These are phyloP conservation scores for Ustilago shanxiensis DNA, from an alignment of 1,284 basidiomycete species.

Conservation along the genomic window DNA sequence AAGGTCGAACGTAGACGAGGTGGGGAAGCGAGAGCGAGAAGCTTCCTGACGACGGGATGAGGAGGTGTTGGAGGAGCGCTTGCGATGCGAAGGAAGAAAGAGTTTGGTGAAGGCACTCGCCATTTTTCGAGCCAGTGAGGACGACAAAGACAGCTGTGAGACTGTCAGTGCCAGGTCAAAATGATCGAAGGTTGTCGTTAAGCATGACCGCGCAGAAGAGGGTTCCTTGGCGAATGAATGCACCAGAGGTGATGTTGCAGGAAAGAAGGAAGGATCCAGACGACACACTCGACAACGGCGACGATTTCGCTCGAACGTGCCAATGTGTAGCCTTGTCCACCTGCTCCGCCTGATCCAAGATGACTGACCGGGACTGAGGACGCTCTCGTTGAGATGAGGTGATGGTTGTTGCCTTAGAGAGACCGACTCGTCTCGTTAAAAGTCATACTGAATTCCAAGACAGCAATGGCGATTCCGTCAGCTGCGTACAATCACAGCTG, in stretches of 20 bases:
- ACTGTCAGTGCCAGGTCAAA: slow-evolving; percentile 12
- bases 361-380: neutral
- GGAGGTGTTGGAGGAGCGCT: slow-evolving; percentile 20
- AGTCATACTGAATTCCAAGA: too few relatives aligned
- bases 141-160: slow-evolving; percentile 7
- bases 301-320: too few relatives aligned
- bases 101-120: slow-evolving; percentile 45
- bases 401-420: neutral
- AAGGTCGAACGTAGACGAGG: slow-evolving; percentile 38
- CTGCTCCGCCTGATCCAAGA: too few relatives aligned
- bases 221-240: neutral
- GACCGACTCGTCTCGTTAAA: too few relatives aligned
- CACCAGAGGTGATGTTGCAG: neutral
- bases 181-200: neutral
- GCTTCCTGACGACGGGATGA: slow-evolving; percentile 32
- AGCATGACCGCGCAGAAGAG: slow-evolving; percentile 7
- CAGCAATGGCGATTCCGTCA: too few relatives aligned
- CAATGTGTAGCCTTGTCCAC: too few relatives aligned
- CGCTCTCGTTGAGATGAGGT: too few relatives aligned
- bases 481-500: slow-evolving; percentile 13
- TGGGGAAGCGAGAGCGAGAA: slow-evolving; percentile 19
- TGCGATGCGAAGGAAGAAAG: slow-evolving; percentile 38
- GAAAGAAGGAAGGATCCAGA: too few relatives aligned
- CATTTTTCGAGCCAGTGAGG: slow-evolving; percentile 9
- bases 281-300: too few relatives aligned